Evolutionary conservation across 331 rosid species (phyloP), one percentile per base, ranked within the genome.

Genomic region (Quercus phellos): DNA sequence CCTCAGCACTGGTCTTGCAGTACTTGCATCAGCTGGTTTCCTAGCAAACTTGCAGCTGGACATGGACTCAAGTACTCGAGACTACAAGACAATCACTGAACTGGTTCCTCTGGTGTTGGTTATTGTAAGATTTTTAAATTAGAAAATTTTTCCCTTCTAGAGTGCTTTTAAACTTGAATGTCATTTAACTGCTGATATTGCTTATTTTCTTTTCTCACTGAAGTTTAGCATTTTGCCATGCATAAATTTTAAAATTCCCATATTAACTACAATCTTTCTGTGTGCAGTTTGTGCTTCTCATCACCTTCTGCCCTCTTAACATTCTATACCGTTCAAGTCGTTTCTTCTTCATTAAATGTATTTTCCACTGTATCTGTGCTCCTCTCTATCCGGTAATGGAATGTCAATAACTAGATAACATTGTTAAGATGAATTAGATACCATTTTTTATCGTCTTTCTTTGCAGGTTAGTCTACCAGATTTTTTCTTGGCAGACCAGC

Each of bases 401-500:
- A 53, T 22, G 38, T 21, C 17, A 7, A 17, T 77, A 1, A 54
- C 73, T 69, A 54, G 54, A 51, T 74, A 21, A 51, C 35, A 63
- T 29, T 42, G 69, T 59, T 63, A 16, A 43, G 71, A 43, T 66
- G 29, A 43, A 29, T 56, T 29, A 59, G 29, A 67, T 43, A 51
- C 5, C 72, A 30, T 58, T 51, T 7, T 74, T 34, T 32, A 51
- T 9, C 38, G 6, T 55, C 43, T 74, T 55, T 72, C 8, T 77
- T 74, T 81, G 76, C 85, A 90, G 94, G 94, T 89, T 81, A 87
- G 78, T 55, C 80, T 88, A 80, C 78, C 81, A 12, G 90, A 91
- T 38, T 87, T 87, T 84, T 87, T 89, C 86, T 83, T 89, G 86
- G 97, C 93, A 21, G 93, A 91, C 71, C 94, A 90, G 86, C 92